Evolutionary conservation across 495 filamentous ascomycete species (phyloP), one percentile per base, ranked within the genome.

Genomic region (Astrothelium macrocarpum): DNA sequence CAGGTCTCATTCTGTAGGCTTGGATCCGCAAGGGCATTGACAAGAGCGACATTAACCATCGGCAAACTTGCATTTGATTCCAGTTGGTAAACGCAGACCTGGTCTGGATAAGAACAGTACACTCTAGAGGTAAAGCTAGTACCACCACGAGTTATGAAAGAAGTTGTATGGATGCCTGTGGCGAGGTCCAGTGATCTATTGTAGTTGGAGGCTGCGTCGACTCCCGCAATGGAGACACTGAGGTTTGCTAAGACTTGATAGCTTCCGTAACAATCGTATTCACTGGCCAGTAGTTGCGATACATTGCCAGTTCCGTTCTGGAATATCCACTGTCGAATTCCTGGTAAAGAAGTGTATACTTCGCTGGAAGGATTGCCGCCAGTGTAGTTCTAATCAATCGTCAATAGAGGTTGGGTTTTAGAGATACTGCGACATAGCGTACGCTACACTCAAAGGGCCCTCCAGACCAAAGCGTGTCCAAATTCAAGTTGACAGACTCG

Each of bases 21-120:
- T 34, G 36, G 61, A 49, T 66, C 65, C 42, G 56, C 67, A 45
- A 70, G 71, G 49, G 64, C 64, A 60, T 76, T 78, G 62, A 72
- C 72, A 31, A 78, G 63, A 9, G 59, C 59, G 45, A 79, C 62
- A 14, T 65, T 68, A 18, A 81, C 69, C 5, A 68, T 61, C 3
- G 78, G 73, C 20, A 81, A 64, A 2, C 70, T n/a, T 12, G 61
- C 58, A 4, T 70, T 65, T 2, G 76, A 76, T 0, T 60, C 53
- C 1, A 81, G 64, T 11, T 75, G 67, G 60, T 82, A 82, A 11
- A 80, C 66, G 59, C 80, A 82, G 56, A 77, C 75, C 36, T 80
- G 70, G 53, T 78, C 77, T 7, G 79, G 80, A 62, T 78, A 77
- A 1, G 77, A 79, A 65, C 80, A 82, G 59, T 76, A 78, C 2